phyloP scores from a whole-genome alignment of 169 alveolate species.

The Plasmodium chabaudi region DNA sequence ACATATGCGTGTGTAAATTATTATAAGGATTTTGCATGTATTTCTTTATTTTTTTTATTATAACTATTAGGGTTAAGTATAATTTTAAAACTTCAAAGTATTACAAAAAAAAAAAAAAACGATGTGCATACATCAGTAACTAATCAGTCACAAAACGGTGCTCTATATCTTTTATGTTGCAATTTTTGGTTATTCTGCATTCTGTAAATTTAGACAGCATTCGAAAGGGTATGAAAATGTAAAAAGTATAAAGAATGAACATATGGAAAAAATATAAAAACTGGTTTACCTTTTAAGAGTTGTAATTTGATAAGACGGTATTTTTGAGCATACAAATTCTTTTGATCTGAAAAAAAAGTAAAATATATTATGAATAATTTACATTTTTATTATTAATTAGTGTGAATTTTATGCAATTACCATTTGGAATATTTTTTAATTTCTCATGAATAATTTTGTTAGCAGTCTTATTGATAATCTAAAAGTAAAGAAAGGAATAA shows the following conservation, averaged over 20 bases:
- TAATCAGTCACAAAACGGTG: background rate
- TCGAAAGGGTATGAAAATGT: background rate
- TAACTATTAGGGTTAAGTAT: background rate
- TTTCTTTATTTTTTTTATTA: too few relatives aligned
- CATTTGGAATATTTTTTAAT: conserved; percentile 54
- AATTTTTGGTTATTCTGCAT: conserved; percentile 10
- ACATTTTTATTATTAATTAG: background rate
- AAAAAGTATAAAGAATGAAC: background rate
- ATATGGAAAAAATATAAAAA: background rate
- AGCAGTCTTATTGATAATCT: conserved; percentile 37
- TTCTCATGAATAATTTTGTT: conserved; percentile 61
- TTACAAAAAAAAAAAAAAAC: too few relatives aligned
- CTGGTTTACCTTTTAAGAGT: conserved; percentile 43
- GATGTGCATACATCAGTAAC: too few relatives aligned
- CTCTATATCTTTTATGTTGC: conserved; percentile 6
- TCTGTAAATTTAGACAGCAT: conserved; percentile 20
- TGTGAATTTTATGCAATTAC: conserved; percentile 9
- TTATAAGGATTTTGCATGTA: too few relatives aligned
- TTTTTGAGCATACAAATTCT: conserved; percentile 44
- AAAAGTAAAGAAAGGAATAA: conserved; percentile 13
- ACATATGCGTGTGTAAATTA: too few relatives aligned
- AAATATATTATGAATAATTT: background rate
- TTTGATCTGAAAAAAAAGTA: conserved; percentile 42
- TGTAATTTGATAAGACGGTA: conserved; percentile 55
- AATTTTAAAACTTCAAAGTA: background rate